Conservation (phyloP, 225 moss, liverwort and hornwort species). For the Physcomitrellopsis africana region DNA sequence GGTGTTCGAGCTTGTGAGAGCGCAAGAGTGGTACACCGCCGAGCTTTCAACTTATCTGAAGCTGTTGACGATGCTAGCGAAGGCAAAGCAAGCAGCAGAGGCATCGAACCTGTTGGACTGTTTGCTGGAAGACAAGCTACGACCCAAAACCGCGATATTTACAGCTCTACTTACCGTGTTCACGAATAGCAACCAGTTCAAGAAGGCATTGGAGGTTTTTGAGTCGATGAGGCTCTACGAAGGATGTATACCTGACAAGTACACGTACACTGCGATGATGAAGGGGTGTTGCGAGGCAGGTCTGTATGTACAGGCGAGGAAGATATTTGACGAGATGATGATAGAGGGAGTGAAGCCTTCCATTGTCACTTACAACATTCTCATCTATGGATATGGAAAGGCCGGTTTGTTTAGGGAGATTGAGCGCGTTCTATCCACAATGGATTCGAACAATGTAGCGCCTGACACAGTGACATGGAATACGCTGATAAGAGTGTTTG, state of each 20-base stretch:
- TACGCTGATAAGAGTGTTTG: slow-evolving; percentile 70
- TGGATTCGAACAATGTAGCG: slow-evolving; percentile 37
- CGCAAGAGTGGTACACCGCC: slow-evolving; percentile 81
- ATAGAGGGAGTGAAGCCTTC: slow-evolving; percentile 68
- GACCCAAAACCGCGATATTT: slow-evolving; percentile 59
- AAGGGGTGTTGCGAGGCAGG: slow-evolving; percentile 73
- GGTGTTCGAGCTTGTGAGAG: slow-evolving; percentile 78
- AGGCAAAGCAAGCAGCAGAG: slow-evolving; percentile 59
- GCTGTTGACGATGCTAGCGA: slow-evolving; percentile 65
- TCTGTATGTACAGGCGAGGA: slow-evolving; percentile 47
- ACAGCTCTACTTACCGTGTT: slow-evolving; percentile 67
- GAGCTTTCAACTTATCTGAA: slow-evolving; percentile 66
- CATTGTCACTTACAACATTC: slow-evolving; percentile 76
- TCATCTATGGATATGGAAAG: slow-evolving; percentile 77
- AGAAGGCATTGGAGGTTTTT: slow-evolving; percentile 57
- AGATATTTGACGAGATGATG: slow-evolving; percentile 71
- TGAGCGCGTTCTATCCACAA: slow-evolving; percentile 54
- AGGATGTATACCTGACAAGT: slow-evolving; percentile 76
- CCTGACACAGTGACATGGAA: slow-evolving; percentile 83
- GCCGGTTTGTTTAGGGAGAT: slow-evolving; percentile 64
- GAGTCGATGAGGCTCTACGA: slow-evolving; percentile 62
- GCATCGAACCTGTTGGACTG: slow-evolving; percentile 55
- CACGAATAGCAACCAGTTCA: slow-evolving; percentile 46
- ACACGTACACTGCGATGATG: slow-evolving; percentile 75
- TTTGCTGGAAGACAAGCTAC: slow-evolving; percentile 62